These are phyloP conservation scores for Pyrenochaeta sp. DNA, from an alignment of 2,329 filamentous ascomycete genomes.

Conservation along the genomic window DNA sequence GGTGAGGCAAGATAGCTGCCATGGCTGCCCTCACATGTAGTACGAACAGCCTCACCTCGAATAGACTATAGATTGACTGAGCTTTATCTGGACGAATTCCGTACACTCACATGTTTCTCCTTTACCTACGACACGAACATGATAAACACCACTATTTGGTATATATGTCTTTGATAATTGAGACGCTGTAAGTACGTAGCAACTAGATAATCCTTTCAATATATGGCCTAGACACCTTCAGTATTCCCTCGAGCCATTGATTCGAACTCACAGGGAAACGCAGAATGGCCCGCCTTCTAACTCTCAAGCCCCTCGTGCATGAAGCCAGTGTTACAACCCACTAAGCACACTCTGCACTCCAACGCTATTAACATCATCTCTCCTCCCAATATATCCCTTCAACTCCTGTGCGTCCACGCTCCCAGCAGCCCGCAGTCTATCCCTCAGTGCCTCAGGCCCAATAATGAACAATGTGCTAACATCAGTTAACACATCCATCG, in stretches of 20 bases:
- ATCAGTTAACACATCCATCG: conserved; percentile 87
- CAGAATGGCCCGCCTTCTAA: not conserved
- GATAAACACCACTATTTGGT: not conserved
- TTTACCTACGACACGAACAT: not conserved
- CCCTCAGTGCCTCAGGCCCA: conserved; percentile 65
- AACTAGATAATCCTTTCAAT: not conserved
- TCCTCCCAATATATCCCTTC: conserved; percentile 81
- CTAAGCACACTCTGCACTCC: conserved; percentile 86
- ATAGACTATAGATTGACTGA: not conserved
- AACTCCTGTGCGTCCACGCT: conserved; percentile 64
- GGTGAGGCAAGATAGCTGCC: not conserved
- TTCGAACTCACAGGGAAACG: not conserved
- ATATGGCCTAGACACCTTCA: not conserved
- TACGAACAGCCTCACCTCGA: not conserved
- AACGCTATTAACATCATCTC: conserved; percentile 82
- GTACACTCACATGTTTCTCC: not conserved
- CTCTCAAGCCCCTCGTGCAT: not conserved
- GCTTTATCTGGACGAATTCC: not conserved
- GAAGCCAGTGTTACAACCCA: conserved; percentile 35
- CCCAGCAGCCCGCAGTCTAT: conserved; percentile 57
- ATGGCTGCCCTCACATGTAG: not conserved
- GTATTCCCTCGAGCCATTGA: not conserved
- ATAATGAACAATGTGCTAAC: conserved; percentile 97
- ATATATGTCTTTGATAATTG: not conserved
- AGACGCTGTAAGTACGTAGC: not conserved